A percentile compares a stretch with the other conserved stretches of the same genome.
These are phyloP conservation scores for Coemansia sp. DNA, from an alignment of 192 early-diverging fungal species.

Conservation along the genomic window DNA sequence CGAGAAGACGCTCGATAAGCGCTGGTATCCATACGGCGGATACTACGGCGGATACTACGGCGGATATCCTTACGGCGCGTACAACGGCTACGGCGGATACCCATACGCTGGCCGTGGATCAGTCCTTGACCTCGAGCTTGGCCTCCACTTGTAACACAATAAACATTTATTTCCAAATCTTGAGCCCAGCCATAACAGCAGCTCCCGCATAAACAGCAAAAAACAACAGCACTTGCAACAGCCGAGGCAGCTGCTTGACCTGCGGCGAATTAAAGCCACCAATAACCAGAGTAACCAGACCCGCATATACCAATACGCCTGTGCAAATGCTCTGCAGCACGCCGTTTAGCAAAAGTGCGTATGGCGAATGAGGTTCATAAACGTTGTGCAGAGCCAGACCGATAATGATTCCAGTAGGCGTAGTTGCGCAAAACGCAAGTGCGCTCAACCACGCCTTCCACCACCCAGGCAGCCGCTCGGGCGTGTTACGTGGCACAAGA, in stretches of 20 bases:
- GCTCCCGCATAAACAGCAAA: constrained; percentile 44
- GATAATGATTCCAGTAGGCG: constrained; percentile 73
- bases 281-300: constrained; percentile 66
- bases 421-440: constrained; percentile 62
- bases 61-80: neutral
- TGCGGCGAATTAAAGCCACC: constrained; percentile 59
- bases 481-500: constrained; percentile 23
- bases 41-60: neutral
- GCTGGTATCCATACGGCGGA: constrained; percentile 15
- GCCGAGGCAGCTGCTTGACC: constrained; percentile 24
- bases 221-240: constrained; percentile 25
- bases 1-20: neutral
- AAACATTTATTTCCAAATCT: constrained; percentile 38
- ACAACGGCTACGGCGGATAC: constrained; percentile 9
- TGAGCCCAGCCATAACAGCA: constrained; percentile 38
- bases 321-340: constrained; percentile 72
- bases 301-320: constrained; percentile 74
- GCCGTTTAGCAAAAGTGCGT: constrained; percentile 62
- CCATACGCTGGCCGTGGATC: neutral
- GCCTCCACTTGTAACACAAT: constrained; percentile 10
- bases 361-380: constrained; percentile 61
- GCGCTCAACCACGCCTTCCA: constrained; percentile 58
- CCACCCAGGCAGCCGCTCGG: constrained; percentile 45
- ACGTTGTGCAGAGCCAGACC: constrained; percentile 66
- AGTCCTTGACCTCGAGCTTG: constrained; percentile 12